These are phyloP conservation scores for Chernovozyma aurita DNA, from an alignment of 1,139 yeast species.

Conservation along the genomic window DNA sequence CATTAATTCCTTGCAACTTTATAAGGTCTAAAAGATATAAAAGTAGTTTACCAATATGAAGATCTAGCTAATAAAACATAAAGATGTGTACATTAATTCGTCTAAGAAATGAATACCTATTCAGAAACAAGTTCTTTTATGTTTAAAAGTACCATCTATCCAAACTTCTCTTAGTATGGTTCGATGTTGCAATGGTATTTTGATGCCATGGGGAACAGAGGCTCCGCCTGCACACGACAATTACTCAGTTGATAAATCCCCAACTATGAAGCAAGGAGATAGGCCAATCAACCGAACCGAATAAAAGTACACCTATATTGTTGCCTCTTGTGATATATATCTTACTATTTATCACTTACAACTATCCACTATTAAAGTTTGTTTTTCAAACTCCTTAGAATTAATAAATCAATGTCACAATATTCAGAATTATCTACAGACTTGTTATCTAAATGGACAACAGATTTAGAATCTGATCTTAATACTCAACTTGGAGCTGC, in stretches of 20 bases:
- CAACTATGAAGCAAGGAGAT: background rate
- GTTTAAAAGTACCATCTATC: too few species aligned
- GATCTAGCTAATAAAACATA: too few species aligned
- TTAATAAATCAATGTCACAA: background rate
- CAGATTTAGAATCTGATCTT: constrained; percentile 20
- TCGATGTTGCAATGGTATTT: too few species aligned
- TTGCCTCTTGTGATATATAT: background rate
- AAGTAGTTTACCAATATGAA: too few species aligned
- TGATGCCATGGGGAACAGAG: too few species aligned
- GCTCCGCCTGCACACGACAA: background rate
- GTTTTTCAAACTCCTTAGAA: background rate
- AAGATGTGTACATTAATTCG: too few species aligned
- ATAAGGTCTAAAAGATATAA: too few species aligned
- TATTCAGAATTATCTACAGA: constrained; percentile 12
- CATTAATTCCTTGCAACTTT: too few species aligned
- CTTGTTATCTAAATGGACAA: constrained; percentile 24
- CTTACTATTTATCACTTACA: background rate
- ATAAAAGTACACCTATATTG: background rate
- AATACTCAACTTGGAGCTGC: constrained; percentile 32
- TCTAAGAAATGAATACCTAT: too few species aligned
- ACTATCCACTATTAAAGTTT: too few species aligned
- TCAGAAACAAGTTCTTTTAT: too few species aligned
- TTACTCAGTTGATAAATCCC: background rate
- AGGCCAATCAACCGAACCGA: background rate
- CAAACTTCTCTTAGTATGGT: too few species aligned